These are phyloP conservation scores for Cladochytrium replicatum DNA, from an alignment of 192 early-diverging fungal species.

Conservation along the genomic window DNA sequence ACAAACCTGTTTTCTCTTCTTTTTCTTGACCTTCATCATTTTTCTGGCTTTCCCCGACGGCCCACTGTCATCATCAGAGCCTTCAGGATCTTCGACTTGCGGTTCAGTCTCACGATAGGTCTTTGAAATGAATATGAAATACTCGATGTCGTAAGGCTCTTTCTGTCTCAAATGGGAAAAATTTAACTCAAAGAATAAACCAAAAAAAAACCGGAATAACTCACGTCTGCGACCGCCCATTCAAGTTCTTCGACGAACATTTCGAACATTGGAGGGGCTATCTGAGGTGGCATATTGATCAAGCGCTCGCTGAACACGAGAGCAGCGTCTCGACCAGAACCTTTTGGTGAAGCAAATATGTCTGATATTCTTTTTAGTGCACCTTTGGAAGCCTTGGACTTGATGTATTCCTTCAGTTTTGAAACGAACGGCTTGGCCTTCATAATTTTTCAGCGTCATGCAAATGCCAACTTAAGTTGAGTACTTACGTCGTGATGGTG, in stretches of 20 bases:
- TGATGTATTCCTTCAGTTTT: conserved; percentile 2
- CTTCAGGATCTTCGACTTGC: conserved; percentile 42
- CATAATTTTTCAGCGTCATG: too few relatives aligned
- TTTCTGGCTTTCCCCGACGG: conserved; percentile 16
- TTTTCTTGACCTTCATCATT: conserved; percentile 28
- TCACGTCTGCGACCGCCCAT: conserved; percentile 59
- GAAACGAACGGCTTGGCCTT: conserved; percentile 2
- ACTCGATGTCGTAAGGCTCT: conserved; percentile 69
- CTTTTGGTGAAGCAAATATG: conserved; percentile 1
- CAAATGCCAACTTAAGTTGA: conserved; percentile 56
- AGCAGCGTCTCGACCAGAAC: conserved; percentile 31
- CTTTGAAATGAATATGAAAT: conserved; percentile 70
- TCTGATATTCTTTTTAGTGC: conserved; percentile 43
- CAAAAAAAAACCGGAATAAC: conserved; percentile 1
- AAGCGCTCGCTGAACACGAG: conserved; percentile 79
- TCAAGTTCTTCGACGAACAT: conserved; percentile 80
- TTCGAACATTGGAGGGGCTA: conserved; percentile 81
- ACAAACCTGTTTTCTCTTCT: conserved; percentile 14
- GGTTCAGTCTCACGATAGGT: conserved; percentile 72
- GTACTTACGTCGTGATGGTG: neutral
- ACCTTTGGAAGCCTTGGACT: conserved; percentile 44
- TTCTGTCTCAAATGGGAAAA: conserved; percentile 29
- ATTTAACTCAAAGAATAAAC: neutral
- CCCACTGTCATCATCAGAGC: conserved; percentile 16
- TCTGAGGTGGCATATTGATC: conserved; percentile 93